These are phyloP conservation scores for Pseudocercospora cruenta DNA, from an alignment of 2,329 filamentous ascomycete species.

Conservation along the genomic window DNA sequence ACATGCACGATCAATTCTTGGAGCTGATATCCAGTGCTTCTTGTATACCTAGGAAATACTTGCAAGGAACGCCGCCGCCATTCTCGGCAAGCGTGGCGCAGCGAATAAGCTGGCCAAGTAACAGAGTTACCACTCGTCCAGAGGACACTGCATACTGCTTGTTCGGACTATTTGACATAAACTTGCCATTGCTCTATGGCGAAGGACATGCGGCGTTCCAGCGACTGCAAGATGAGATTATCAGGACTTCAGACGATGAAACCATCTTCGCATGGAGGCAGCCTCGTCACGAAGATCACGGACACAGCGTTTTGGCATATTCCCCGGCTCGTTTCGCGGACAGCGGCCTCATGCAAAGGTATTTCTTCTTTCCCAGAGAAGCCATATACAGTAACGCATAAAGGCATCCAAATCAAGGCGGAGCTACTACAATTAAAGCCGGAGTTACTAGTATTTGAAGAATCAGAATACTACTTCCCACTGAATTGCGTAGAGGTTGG, in stretches of 20 bases:
- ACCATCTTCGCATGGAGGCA: background rate
- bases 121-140: slow-evolving; percentile 15
- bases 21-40: background rate
- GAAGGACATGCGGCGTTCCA: slow-evolving; percentile 10
- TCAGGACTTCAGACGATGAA: slow-evolving; percentile 6
- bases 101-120: slow-evolving; percentile 20
- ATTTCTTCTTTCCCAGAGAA: too few species aligned
- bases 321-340: background rate
- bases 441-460: background rate
- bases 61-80: background rate
- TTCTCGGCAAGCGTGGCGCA: background rate
- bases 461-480: background rate
- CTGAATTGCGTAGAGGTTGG: background rate
- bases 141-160: slow-evolving; percentile 53
- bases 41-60: background rate
- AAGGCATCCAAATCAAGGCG: background rate
- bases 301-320: background rate
- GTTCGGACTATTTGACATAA: slow-evolving; percentile 49
- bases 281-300: background rate
- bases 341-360: background rate
- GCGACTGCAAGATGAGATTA: slow-evolving; percentile 17
- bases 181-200: slow-evolving; percentile 37
- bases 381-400: background rate
- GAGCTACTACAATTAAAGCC: background rate
- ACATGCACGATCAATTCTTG: background rate